phyloP scores from a whole-genome alignment of 2,329 filamentous ascomycete species.

The Trichophyton equinum region DNA sequence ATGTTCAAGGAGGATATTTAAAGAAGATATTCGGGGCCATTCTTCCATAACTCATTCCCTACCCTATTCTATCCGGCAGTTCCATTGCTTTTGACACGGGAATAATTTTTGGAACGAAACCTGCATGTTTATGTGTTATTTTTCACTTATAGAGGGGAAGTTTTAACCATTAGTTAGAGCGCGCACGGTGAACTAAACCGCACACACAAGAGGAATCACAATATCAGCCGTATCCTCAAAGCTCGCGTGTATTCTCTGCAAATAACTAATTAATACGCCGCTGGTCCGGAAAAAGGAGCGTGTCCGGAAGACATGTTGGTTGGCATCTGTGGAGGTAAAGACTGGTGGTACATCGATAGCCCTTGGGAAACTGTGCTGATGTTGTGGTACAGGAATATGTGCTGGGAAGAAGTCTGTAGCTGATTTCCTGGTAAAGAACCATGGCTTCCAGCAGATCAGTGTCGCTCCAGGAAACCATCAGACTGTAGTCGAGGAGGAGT shows the following conservation, averaged over 20 bases:
- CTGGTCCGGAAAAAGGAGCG: not conserved
- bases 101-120: not conserved
- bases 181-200: not conserved
- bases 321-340: slow-evolving; percentile 38
- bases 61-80: not conserved
- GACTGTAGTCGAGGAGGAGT: slow-evolving; percentile 1
- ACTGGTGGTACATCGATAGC: slow-evolving; percentile 10
- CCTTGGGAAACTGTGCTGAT: not conserved
- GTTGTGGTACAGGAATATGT: slow-evolving; percentile 57
- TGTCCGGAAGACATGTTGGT: slow-evolving; percentile 37
- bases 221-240: not conserved
- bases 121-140: not conserved
- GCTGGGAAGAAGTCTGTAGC: slow-evolving; percentile 85
- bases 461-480: slow-evolving; percentile 31
- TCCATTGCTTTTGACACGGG: not conserved
- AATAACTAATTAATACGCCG: not conserved
- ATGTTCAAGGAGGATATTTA: not conserved
- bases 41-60: not conserved
- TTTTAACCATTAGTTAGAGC: not conserved
- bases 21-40: not conserved
- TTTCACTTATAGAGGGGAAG: not conserved
- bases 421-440: slow-evolving; percentile 70
- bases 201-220: not conserved
- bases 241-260: not conserved
- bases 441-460: slow-evolving; percentile 65